A percentile compares a stretch with the other conserved stretches of the same genome.
These are phyloP conservation scores for Globisporangium parvum DNA, from an alignment of 352 stramenopile species.

Conservation along the genomic window DNA sequence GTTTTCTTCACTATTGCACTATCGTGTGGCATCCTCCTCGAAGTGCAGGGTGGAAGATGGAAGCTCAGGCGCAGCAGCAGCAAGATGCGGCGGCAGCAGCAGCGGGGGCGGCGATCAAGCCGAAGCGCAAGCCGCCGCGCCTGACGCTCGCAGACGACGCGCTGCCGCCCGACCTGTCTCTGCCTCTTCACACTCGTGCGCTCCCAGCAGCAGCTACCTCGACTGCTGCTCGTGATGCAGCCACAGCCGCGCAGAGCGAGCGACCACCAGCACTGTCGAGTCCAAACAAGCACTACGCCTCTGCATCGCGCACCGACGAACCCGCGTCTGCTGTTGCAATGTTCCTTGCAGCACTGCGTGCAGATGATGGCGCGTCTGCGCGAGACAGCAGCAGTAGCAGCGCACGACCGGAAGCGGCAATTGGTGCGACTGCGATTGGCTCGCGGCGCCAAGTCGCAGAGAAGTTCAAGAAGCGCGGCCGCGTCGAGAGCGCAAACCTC, in stretches of 20 bases:
- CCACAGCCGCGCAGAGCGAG: background rate
- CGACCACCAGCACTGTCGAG: too few species aligned
- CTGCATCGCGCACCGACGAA: too few species aligned
- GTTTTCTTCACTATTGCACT: too few species aligned
- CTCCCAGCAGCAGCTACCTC: background rate
- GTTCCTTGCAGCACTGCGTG: slow-evolving; percentile 5
- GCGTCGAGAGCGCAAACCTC: slow-evolving; percentile 55
- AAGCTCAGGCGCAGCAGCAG: background rate
- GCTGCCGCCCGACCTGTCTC: background rate
- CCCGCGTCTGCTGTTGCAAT: background rate
- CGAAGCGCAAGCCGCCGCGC: slow-evolving; percentile 11
- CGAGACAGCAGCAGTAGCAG: background rate
- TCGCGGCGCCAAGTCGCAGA: slow-evolving; percentile 15
- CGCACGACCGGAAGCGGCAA: background rate
- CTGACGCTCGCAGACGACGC: slow-evolving; percentile 6
- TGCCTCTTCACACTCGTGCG: background rate
- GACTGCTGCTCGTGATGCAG: background rate
- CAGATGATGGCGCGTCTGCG: background rate
- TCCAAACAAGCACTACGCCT: too few species aligned
- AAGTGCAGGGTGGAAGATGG: too few species aligned
- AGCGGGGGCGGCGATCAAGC: background rate
- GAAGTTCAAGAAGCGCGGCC: slow-evolving; percentile 51
- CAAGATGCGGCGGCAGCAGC: slow-evolving; percentile 3
- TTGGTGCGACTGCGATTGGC: background rate
- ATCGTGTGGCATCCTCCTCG: too few species aligned